phyloP scores from a whole-genome alignment of 169 alveolate species.

The Eimeria falciformis region DNA sequence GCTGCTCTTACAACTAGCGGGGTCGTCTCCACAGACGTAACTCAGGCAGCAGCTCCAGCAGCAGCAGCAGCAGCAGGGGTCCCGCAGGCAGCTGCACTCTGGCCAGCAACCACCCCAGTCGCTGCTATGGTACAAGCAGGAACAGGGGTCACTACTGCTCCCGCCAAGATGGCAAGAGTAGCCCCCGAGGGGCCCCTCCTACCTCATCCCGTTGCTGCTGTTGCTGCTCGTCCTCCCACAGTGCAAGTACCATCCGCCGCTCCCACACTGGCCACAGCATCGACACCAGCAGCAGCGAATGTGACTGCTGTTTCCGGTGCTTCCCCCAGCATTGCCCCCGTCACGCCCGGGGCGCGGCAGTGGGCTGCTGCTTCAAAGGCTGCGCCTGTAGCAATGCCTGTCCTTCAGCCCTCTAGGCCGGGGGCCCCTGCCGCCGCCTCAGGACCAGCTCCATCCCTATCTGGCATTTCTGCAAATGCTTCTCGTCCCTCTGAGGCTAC shows the following conservation, averaged over 20 bases:
- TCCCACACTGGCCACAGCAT: background rate
- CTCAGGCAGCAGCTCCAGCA: slow-evolving; percentile 27
- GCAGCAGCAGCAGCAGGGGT: slow-evolving; percentile 24
- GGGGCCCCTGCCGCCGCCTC: background rate
- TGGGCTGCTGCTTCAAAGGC: slow-evolving; percentile 29
- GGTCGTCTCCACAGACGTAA: background rate
- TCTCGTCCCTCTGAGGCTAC: background rate
- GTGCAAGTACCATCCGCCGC: background rate
- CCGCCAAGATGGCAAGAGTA: background rate
- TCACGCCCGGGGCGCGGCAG: background rate
- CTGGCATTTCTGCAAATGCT: background rate
- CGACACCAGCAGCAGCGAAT: background rate
- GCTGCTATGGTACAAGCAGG: background rate
- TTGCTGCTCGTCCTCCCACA: slow-evolving; percentile 24
- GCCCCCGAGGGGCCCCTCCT: slow-evolving; percentile 29
- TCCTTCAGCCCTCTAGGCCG: background rate
- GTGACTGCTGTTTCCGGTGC: background rate
- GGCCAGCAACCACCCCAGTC: background rate
- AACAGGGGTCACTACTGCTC: background rate
- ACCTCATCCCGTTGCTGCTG: slow-evolving; percentile 10
- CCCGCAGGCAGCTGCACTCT: background rate
- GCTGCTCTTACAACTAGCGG: background rate
- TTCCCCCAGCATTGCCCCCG: background rate
- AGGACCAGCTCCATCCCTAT: background rate
- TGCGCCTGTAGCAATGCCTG: background rate